phyloP scores from a whole-genome alignment of 805 yeast genomes.

The Candida caryicola region DNA sequence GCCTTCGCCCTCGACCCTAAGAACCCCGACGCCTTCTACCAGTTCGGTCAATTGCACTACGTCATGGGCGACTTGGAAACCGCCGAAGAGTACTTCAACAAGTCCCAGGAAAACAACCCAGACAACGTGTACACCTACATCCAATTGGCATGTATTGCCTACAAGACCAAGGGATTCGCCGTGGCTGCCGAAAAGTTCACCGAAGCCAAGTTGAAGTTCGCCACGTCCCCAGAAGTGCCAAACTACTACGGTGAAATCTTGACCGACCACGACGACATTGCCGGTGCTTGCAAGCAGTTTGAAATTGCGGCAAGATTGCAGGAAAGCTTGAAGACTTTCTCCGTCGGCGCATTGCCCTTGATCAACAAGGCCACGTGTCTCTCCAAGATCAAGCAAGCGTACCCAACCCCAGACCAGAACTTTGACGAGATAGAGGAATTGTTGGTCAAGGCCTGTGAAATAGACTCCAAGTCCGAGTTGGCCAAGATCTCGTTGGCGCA shows the following conservation, averaged over 20 bases:
- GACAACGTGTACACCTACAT: conserved; percentile 80
- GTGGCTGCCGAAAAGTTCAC: conserved; percentile 65
- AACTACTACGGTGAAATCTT: conserved; percentile 94
- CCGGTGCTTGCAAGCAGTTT: conserved; percentile 76
- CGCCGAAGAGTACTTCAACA: conserved; percentile 73
- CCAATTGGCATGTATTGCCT: conserved; percentile 89
- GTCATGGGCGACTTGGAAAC: conserved; percentile 68
- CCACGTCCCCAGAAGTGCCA: conserved; percentile 87
- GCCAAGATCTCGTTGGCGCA: conserved; percentile 93
- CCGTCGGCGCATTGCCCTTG: conserved; percentile 86
- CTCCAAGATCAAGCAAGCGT: conserved; percentile 49
- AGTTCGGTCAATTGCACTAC: conserved; percentile 89
- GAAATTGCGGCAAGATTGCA: conserved; percentile 85
- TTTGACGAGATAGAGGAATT: conserved; percentile 58
- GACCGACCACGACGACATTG: conserved; percentile 72
- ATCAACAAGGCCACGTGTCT: conserved; percentile 81
- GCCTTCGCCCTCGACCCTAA: conserved; percentile 70
- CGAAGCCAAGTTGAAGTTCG: conserved; percentile 70
- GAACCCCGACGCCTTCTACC: conserved; percentile 84
- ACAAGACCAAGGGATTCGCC: conserved; percentile 65
- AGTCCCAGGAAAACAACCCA: conserved; percentile 72
- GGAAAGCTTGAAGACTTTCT: conserved; percentile 59
- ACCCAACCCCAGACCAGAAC: conserved; percentile 15
- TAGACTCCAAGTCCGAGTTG: conserved; percentile 86
- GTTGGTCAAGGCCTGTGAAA: conserved; percentile 69